phyloP scores from a whole-genome alignment of 108 stramenopile genomes.

The Fragilaria crotonensis region DNA sequence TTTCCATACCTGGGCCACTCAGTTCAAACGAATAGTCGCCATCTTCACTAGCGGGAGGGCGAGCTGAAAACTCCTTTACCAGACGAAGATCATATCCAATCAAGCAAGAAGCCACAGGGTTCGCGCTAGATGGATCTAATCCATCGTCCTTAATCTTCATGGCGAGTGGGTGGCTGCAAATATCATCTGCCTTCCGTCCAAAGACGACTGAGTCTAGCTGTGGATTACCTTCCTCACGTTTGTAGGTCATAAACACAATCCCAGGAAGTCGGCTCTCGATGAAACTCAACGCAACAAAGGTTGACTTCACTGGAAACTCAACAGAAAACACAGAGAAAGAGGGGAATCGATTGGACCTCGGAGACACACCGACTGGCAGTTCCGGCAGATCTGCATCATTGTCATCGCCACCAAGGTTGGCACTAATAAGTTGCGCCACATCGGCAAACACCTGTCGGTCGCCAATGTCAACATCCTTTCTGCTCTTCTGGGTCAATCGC shows the following conservation, averaged over 20 bases:
- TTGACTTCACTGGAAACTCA: constrained; percentile 62
- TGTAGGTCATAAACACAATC: constrained; percentile 64
- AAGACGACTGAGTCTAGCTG: constrained; percentile 60
- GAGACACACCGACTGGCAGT: constrained; percentile 15
- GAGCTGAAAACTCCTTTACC: constrained; percentile 61
- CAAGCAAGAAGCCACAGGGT: constrained; percentile 37
- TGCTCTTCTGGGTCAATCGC: constrained; percentile 39
- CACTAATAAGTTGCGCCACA: constrained; percentile 45
- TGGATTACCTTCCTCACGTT: constrained; percentile 65
- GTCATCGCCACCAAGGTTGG: constrained; percentile 42
- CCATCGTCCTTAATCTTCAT: constrained; percentile 52
- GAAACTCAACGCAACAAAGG: constrained; percentile 69
- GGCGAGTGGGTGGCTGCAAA: constrained; percentile 72
- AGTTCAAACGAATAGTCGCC: constrained; percentile 56
- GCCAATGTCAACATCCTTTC: constrained; percentile 38
- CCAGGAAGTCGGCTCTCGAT: constrained; percentile 73
- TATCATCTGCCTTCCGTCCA: constrained; percentile 43
- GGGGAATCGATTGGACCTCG: constrained; percentile 19
- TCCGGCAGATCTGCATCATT: constrained; percentile 20
- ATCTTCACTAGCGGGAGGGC: constrained; percentile 40
- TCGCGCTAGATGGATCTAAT: constrained; percentile 14
- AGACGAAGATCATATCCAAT: constrained; percentile 78
- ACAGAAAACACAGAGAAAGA: constrained; percentile 62
- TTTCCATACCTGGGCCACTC: constrained; percentile 39
- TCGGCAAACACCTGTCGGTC: constrained; percentile 48